Evolutionary conservation across 2,329 filamentous ascomycete genomes (phyloP).

Genomic region (Paecilomyces sp.): DNA sequence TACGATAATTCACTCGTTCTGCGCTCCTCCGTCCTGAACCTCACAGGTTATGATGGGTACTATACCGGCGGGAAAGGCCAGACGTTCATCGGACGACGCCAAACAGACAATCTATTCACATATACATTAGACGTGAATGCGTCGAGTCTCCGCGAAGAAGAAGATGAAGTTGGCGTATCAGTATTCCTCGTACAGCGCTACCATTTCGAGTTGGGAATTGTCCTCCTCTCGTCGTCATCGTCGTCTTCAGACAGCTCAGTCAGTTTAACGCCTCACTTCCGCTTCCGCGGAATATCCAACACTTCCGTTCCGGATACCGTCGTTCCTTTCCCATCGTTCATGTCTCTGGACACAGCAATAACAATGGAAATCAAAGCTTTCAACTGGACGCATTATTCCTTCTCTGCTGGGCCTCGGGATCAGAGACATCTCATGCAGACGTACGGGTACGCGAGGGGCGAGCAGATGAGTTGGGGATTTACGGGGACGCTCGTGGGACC

Average conservation of each 20-base stretch:
- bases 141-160: neutral
- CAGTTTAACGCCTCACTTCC: conserved; percentile 1
- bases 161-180: conserved; percentile 4
- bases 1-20: neutral
- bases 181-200: conserved; percentile 4
- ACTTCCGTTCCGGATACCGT: neutral
- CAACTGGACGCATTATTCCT: conserved; percentile 3
- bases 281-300: conserved; percentile 2
- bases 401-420: conserved; percentile 1
- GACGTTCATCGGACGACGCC: conserved; percentile 1
- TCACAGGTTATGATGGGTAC: neutral
- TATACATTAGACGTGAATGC: conserved; percentile 1
- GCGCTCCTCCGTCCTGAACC: neutral
- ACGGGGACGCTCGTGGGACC: neutral
- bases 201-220: conserved; percentile 3
- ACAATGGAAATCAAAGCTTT: conserved; percentile 3
- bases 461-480: conserved; percentile 1
- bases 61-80: neutral
- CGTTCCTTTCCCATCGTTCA: neutral
- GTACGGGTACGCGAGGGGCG: neutral
- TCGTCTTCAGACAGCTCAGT: neutral
- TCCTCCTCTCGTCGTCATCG: neutral
- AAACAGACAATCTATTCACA: conserved; percentile 3
- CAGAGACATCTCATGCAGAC: neutral
- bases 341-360: neutral